A percentile compares a stretch with the other conserved stretches of the same genome.
These are phyloP conservation scores for Teratosphaeriaceae sp. DNA, from an alignment of 2,329 filamentous ascomycete genomes.

Conservation along the genomic window DNA sequence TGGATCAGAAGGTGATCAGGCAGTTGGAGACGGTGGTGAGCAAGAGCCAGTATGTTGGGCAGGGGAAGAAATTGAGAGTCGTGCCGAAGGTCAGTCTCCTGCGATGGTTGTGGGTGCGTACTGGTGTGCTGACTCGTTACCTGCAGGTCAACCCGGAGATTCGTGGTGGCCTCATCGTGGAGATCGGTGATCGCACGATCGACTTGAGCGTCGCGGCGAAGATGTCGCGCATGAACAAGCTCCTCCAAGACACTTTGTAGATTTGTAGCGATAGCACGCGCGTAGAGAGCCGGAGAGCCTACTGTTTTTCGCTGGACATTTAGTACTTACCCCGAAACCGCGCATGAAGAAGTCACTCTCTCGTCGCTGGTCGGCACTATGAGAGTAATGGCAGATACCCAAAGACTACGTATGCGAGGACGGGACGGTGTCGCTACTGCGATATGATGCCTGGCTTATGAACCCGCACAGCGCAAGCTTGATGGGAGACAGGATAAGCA, in stretches of 20 bases:
- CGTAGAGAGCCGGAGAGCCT: too few species aligned
- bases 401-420: too few species aligned
- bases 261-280: constrained; percentile 32
- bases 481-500: too few species aligned
- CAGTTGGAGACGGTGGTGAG: constrained; percentile 81
- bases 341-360: too few species aligned
- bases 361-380: too few species aligned
- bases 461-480: too few species aligned
- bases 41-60: constrained; percentile 82
- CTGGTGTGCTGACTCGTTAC: constrained; percentile 8
- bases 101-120: not conserved
- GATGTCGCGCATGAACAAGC: constrained; percentile 99
- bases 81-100: constrained; percentile 60
- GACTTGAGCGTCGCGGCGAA: constrained; percentile 93
- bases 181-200: constrained; percentile 96
- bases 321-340: too few species aligned
- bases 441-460: too few species aligned
- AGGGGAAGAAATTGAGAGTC: constrained; percentile 97
- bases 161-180: constrained; percentile 86
- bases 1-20: constrained; percentile 79
- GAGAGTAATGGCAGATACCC: too few species aligned
- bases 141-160: constrained; percentile 85
- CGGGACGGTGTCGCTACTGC: too few species aligned
- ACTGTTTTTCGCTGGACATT: too few species aligned
- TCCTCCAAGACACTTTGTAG: constrained; percentile 94